Evolutionary conservation across 352 stramenopile species (phyloP).

Genomic region (Halophytophthora batemanensis): DNA sequence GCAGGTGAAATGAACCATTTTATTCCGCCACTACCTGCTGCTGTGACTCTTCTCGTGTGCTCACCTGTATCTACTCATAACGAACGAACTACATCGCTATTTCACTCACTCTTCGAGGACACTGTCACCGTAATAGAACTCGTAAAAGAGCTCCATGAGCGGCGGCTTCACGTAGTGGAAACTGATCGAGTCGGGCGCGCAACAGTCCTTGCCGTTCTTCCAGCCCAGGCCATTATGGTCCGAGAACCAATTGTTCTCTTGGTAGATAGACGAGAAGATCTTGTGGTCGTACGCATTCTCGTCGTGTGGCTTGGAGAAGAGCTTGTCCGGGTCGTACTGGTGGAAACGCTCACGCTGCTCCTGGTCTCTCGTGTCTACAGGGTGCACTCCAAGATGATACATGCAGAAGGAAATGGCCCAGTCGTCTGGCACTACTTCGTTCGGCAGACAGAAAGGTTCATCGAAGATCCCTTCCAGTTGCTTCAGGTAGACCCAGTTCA

Average conservation of each 20-base stretch:
- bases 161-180: slow-evolving; percentile 88
- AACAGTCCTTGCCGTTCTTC: slow-evolving; percentile 76
- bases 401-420: slow-evolving; percentile 89
- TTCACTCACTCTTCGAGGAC: slow-evolving; percentile 1
- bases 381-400: slow-evolving; percentile 60
- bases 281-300: slow-evolving; percentile 67
- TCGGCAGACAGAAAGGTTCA: slow-evolving; percentile 67
- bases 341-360: slow-evolving; percentile 77
- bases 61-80: too few relatives aligned
- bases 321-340: slow-evolving; percentile 73
- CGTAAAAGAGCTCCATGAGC: slow-evolving; percentile 83
- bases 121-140: slow-evolving; percentile 65
- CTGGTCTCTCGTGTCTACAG: slow-evolving; percentile 68
- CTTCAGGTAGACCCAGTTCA: slow-evolving; percentile 83
- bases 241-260: slow-evolving; percentile 89
- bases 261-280: slow-evolving; percentile 72
- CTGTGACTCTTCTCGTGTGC: too few relatives aligned
- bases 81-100: not conserved
- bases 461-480: slow-evolving; percentile 68
- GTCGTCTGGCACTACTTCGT: slow-evolving; percentile 74
- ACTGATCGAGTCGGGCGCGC: slow-evolving; percentile 69
- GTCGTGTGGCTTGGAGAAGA: slow-evolving; percentile 71
- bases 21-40: too few relatives aligned
- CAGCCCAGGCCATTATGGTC: slow-evolving; percentile 79
- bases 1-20: not conserved